Base-by-base conservation (phyloP, 805 yeast species). In the Ogataea corticis region DNA sequence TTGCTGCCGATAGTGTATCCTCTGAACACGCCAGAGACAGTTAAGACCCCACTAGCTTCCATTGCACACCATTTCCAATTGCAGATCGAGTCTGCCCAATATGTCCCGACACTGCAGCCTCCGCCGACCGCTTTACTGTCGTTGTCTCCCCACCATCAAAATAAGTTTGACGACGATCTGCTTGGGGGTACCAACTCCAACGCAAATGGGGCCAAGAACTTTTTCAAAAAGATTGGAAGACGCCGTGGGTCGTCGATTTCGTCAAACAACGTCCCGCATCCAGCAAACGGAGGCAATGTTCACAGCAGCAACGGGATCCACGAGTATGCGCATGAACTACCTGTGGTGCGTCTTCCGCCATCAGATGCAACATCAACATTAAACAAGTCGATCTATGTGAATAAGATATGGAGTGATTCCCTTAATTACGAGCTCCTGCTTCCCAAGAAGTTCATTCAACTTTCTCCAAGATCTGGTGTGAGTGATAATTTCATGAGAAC, bases 321-420 rank as follows among this genome's bases (percentile, higher is more conserved):
- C 44, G 60, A 67, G 15, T 72, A 65, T 43, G 58, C 62, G 4
- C 56, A 60, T 27, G 63, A 67, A 33, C 56, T 78, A 28, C 82
- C 82, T 2, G 72, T 75, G 64, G 74, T 77, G 7, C 62, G 83
- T 42, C 66, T 79, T 1, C 83, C 83, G 1, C 83, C 83, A 0
- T 74, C 79, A 4, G 73, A 75, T 59, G 81, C 82, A 2, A 73
- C 77, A 29, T 74, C 80, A 3, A 75, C 78, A 7, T 70, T 80
- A 5, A 84, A 85, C 58, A 87, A 85, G 58, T 89, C 95, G 0
- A 77, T 87, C 14, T 85, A 82, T 61, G 88, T 87, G 29, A 85
- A 83, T 59, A 73, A 87, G 50, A 73, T 81, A 1, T 87, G 94
- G 94, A 80, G 81, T 54, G 83, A 85, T 44, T 63, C 88, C 0